Conservation (phyloP, 208 protist genomes). For the Trypanosomatidae sp. region DNA sequence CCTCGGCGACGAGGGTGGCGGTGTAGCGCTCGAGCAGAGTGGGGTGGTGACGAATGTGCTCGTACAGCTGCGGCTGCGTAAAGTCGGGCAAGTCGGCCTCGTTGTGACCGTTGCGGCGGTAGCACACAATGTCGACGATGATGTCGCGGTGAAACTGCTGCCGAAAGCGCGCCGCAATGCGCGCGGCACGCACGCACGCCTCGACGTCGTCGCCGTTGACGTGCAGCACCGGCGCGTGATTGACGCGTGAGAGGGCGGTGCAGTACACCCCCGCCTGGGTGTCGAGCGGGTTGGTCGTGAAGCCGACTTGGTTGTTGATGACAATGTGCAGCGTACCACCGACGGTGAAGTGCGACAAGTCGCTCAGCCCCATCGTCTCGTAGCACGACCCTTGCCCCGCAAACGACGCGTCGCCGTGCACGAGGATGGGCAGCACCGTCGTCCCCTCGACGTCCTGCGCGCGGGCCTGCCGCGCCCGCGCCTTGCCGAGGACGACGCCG, state of each 20-base stretch:
- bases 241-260: conserved; percentile 93
- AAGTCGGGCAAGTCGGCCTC: conserved; percentile 95
- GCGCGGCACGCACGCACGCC: conserved; percentile 82
- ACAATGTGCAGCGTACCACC: conserved; percentile 98
- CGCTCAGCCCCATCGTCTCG: conserved; percentile 93
- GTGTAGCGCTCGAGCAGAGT: conserved; percentile 86
- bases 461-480: conserved; percentile 88
- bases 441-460: conserved; percentile 57
- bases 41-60: conserved; percentile 82
- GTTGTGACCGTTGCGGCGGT: conserved; percentile 96
- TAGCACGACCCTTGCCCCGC: conserved; percentile 95
- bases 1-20: conserved; percentile 67
- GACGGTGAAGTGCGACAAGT: conserved; percentile 91
- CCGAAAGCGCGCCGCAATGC: conserved; percentile 87
- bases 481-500: conserved; percentile 96
- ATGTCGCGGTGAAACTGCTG: conserved; percentile 91
- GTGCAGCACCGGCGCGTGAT: conserved; percentile 94
- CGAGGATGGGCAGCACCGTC: conserved; percentile 75
- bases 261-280: conserved; percentile 92
- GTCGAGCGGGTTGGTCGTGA: conserved; percentile 93
- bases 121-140: conserved; percentile 96
- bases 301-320: conserved; percentile 98
- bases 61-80: conserved; percentile 94
- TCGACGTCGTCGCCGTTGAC: conserved; percentile 97
- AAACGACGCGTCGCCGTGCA: conserved; percentile 98